A percentile compares a stretch with the other conserved stretches of the same genome.
phyloP scores from a whole-genome alignment of 2,329 filamentous ascomycete species.

The Ascochyta viciae-villosae region DNA sequence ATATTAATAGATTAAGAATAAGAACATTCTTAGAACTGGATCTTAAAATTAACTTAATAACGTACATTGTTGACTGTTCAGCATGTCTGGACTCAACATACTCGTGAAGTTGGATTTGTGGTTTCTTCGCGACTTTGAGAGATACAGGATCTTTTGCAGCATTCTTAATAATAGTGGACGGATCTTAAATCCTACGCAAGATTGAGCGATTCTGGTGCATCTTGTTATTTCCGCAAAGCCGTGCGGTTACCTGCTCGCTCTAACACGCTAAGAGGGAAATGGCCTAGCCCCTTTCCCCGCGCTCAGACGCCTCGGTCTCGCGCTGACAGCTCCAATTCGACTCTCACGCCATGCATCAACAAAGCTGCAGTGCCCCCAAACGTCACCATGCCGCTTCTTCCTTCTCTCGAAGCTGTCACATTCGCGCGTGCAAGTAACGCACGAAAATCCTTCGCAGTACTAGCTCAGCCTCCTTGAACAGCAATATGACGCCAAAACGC shows the following conservation, averaged over 20 bases:
- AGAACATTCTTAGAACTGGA: no score
- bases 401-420: constrained; percentile 1
- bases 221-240: no score
- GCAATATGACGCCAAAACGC: constrained; percentile 26
- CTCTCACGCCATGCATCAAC: constrained; percentile 15
- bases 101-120: no score
- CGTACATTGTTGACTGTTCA: no score
- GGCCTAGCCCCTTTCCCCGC: constrained; percentile 21
- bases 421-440: neutral
- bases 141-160: no score
- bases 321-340: constrained; percentile 27
- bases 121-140: no score
- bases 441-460: neutral
- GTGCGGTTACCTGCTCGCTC: no score
- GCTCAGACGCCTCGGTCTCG: constrained; percentile 4
- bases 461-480: constrained; percentile 9
- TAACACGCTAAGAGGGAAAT: neutral
- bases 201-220: no score
- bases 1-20: neutral
- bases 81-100: no score
- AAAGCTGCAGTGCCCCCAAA: constrained; percentile 14
- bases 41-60: no score
- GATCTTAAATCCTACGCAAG: no score
- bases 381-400: constrained; percentile 4
- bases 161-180: no score